A percentile compares a stretch with the other conserved stretches of the same genome.
phyloP scores from a whole-genome alignment of 352 stramenopile genomes.

The Phytopythium kandeliae region DNA sequence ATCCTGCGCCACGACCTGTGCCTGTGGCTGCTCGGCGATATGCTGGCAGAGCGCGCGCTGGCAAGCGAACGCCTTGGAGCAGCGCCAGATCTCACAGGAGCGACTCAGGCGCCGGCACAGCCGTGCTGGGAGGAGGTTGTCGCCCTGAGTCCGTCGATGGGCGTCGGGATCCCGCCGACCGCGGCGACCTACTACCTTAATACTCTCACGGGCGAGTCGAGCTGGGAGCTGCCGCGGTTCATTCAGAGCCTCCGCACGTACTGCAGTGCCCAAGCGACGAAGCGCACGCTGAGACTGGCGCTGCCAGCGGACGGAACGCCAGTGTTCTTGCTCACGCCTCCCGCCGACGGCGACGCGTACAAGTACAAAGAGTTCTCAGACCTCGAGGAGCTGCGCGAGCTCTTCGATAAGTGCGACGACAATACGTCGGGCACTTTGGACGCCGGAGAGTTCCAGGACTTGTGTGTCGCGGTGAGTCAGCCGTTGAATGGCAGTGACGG shows the following conservation, averaged over 20 bases:
- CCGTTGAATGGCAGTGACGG: constrained; percentile 17
- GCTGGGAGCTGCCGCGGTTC: constrained; percentile 40
- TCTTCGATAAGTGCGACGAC: constrained; percentile 60
- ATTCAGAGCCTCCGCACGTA: constrained; percentile 27
- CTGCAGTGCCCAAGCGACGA: constrained; percentile 15
- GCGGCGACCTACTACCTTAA: constrained; percentile 44
- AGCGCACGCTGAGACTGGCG: constrained; percentile 5
- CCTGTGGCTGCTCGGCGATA: constrained; percentile 39
- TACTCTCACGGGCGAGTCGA: constrained; percentile 38
- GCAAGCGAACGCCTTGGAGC: constrained; percentile 4
- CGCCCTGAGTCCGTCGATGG: constrained; percentile 5
- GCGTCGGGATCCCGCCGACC: constrained; percentile 4
- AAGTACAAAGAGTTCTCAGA: not conserved
- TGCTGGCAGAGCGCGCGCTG: constrained; percentile 21
- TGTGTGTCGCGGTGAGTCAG: constrained; percentile 51
- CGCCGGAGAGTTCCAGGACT: constrained; percentile 43
- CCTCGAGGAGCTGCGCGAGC: constrained; percentile 33
- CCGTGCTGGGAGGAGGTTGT: constrained; percentile 51
- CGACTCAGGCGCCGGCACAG: constrained; percentile 3
- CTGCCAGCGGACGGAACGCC: constrained; percentile 12
- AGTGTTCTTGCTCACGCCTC: constrained; percentile 6
- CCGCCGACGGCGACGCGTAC: not conserved
- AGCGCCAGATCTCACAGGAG: not conserved
- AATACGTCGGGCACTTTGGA: constrained; percentile 45
- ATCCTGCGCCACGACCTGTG: constrained; percentile 48